Base-by-base conservation (phyloP, 176 grass and related monocot species). In the Panicum miliaceum region DNA sequence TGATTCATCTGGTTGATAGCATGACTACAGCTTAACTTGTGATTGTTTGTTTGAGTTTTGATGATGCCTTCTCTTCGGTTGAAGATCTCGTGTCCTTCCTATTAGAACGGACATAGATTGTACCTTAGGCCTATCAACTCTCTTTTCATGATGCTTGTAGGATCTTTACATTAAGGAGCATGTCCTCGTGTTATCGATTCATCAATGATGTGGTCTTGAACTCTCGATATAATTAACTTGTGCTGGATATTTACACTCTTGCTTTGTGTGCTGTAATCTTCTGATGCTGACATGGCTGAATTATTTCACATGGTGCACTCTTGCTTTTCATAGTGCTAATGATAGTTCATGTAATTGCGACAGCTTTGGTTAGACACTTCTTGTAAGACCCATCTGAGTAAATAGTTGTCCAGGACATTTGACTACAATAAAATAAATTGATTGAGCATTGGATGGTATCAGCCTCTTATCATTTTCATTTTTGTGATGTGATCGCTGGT, bases 381-480 rank as follows among this genome's bases (percentile, higher is more conserved):
- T 76, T 85, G 23, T 81, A 25, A 62, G 52, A 59, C 79, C 23
- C 11, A 64, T 62, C 41, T 40, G 46, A 76, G 63, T 77, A 73
- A 47, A 40, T 73, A 82, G 80, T 32, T 32, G 15, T 32, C 75
- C 10, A 60, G 56, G 63, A 66, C 78, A 62, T 78, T 75, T 89
- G 46, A 70, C 58, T 61, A 90, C 43, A 58, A 60, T 26, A 66
- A 78, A 64, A 87, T 26, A 56, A 37, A 56, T 56, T 77, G 47
- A 47, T 64, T 78, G 73, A 7, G 45, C 29, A 57, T 84, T 87
- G 19, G 14, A 50, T 79, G 29, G 5, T 73, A 46, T 32, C 48
- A 74, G 37, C 7, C 25, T 82, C 27, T 54, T 70, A 19, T 25
- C 3, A 10, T 56, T 53, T 73, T 56, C 20, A 57, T 22, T 73